These are phyloP conservation scores for Lachnellula arida DNA, from an alignment of 2,329 filamentous ascomycete species.

Conservation along the genomic window DNA sequence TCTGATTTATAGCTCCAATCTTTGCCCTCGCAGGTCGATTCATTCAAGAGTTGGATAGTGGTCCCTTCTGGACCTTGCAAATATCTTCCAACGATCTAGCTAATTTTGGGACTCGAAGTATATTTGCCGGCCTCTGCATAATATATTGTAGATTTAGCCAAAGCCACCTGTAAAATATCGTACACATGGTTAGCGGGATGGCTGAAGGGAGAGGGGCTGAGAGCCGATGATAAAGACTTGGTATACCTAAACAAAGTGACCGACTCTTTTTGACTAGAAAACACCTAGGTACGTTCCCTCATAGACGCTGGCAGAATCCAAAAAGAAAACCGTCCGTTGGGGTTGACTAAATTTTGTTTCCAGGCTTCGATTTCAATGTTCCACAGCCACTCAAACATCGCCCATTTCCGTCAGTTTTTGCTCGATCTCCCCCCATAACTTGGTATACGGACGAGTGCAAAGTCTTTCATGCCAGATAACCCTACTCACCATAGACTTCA, in stretches of 20 bases:
- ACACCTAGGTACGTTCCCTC: background rate
- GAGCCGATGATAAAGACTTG: background rate
- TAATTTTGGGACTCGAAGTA: background rate
- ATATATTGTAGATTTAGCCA: background rate
- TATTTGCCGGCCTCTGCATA: background rate
- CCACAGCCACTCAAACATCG: background rate
- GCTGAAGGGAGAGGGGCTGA: background rate
- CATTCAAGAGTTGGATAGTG: background rate
- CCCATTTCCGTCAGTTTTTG: background rate
- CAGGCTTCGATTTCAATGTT: background rate
- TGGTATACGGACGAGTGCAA: slow-evolving; percentile 1
- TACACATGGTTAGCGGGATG: background rate
- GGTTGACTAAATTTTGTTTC: background rate
- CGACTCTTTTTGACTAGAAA: no score
- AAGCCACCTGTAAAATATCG: no score
- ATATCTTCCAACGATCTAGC: background rate
- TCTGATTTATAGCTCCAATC: background rate
- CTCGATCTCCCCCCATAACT: slow-evolving; percentile 9
- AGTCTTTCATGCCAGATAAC: slow-evolving; percentile 14
- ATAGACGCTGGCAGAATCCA: background rate
- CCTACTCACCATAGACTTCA: slow-evolving; percentile 4
- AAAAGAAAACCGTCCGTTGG: background rate
- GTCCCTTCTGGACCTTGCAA: background rate
- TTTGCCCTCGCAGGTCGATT: background rate
- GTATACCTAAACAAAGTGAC: background rate